Percentiles rank a stretch among this genome's conserved stretches.
These are phyloP conservation scores for Chenopodium quinoa DNA, from an alignment of 148 eudicot genomes.

Conservation along the genomic window DNA sequence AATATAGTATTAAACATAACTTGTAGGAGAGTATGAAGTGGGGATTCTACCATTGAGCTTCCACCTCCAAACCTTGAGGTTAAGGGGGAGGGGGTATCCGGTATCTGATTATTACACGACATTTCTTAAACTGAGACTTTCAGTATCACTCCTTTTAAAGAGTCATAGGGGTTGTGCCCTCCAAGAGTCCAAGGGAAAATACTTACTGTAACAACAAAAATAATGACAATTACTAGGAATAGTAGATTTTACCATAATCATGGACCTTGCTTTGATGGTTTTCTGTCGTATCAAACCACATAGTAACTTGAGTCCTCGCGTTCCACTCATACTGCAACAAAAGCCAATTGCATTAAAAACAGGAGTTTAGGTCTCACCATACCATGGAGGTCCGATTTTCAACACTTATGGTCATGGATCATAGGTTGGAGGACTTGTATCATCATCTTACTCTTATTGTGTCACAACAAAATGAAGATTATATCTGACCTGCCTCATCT, in stretches of 20 bases:
- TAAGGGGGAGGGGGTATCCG: not conserved
- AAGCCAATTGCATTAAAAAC: constrained; percentile 7
- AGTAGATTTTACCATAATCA: constrained; percentile 67
- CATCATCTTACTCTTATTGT: too few relatives aligned
- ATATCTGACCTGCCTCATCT: constrained; percentile 64
- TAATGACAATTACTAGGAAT: not conserved
- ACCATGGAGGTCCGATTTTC: not conserved
- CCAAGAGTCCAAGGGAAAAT: not conserved
- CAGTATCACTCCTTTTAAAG: not conserved
- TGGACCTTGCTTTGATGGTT: constrained; percentile 84
- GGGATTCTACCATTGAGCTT: not conserved
- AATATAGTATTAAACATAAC: not conserved
- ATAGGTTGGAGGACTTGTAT: too few relatives aligned
- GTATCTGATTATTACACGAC: too few relatives aligned
- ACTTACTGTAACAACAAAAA: not conserved
- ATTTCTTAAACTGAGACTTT: not conserved
- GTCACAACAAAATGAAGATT: not conserved
- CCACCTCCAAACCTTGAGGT: not conserved
- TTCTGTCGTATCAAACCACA: constrained; percentile 86
- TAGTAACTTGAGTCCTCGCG: constrained; percentile 92
- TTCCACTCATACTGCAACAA: constrained; percentile 91
- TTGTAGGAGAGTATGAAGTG: not conserved
- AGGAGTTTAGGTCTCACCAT: too few relatives aligned
- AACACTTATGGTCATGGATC: too few relatives aligned
- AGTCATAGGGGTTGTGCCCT: not conserved